Conservation (phyloP, 176 grass and related monocot species). For the Oryza brachyantha region DNA sequence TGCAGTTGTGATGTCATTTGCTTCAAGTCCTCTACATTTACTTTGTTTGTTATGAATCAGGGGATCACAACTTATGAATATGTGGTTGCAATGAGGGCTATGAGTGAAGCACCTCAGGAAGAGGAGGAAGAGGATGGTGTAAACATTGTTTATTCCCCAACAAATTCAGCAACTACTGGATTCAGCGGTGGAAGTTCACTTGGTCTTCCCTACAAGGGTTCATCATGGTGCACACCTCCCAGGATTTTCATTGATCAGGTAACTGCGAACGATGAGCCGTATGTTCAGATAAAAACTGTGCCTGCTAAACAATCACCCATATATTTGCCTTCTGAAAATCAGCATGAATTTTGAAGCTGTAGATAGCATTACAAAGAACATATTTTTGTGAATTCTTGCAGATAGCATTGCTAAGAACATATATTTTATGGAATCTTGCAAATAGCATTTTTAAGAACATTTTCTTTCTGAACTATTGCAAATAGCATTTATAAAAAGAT, state of each 20-base stretch:
- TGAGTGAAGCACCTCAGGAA: conserved; percentile 69
- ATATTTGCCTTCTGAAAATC: neutral
- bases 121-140: conserved; percentile 57
- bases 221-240: conserved; percentile 89
- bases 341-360: neutral
- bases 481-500: neutral
- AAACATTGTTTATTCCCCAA: conserved; percentile 76
- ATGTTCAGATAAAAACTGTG: neutral
- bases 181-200: conserved; percentile 72
- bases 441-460: neutral
- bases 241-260: conserved; percentile 81
- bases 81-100: conserved; percentile 86
- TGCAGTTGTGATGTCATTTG: neutral
- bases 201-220: conserved; percentile 72
- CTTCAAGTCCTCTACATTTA: neutral
- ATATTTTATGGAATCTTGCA: neutral
- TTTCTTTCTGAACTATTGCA: neutral
- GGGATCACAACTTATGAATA: conserved; percentile 94
- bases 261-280: neutral
- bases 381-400: neutral
- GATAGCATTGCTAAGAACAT: neutral
- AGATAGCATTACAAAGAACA: neutral
- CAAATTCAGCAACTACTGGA: conserved; percentile 80
- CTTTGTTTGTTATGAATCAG: conserved; percentile 36
- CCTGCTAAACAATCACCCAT: neutral